Evolutionary conservation across 2,329 filamentous ascomycete species (phyloP), one percentile per base, ranked within the genome.

Genomic region (Phyllosticta citrichinensis): DNA sequence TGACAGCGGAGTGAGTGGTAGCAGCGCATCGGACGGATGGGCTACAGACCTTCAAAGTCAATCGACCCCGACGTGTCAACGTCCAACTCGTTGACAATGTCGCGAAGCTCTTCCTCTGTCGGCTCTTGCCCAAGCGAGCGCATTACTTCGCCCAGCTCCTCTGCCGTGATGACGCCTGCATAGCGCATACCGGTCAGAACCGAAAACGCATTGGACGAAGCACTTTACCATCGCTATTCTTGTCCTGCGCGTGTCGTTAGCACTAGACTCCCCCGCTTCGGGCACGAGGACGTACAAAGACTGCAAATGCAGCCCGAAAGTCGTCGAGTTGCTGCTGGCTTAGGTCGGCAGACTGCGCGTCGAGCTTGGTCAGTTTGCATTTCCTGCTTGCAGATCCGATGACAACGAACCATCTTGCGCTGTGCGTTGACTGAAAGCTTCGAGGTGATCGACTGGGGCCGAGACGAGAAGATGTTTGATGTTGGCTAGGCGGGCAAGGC

Each of bases 241-340:
- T 83, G 77, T 83, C 80, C 80, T 83, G 68, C 68, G 11, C 30
- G 14, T 52, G 12, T 52, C 55, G 66, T 73, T 64, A 73, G 40
- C 14, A 71, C 59, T 51, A n/a, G 55, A 53, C 20, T 33, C 10
- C n/a, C 10, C 52, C n/a, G 50, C 56, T 17, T 58, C 30, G 57
- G 55, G 56, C 62, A 62, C 33, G 52, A 52, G 63, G 60, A 87
- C 94, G 87, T 87, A 99, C 94, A 79, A 99, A 99, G 68, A 99
- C 89, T 77, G 94, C 99, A 82, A 99, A 99, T 61, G 94, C 94
- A 82, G 99, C 94, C 89, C 97, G 97, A 84, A 97, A 99, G 83
- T 99, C 94, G 76, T 93, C 97, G 77, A 99, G 93, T 85, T 99
- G 94, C 82, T 99, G 94, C 84, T 97, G 94, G 71, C 94, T 97